Base-by-base conservation (phyloP, 139 green algal species). In the Chlorella sp. region DNA sequence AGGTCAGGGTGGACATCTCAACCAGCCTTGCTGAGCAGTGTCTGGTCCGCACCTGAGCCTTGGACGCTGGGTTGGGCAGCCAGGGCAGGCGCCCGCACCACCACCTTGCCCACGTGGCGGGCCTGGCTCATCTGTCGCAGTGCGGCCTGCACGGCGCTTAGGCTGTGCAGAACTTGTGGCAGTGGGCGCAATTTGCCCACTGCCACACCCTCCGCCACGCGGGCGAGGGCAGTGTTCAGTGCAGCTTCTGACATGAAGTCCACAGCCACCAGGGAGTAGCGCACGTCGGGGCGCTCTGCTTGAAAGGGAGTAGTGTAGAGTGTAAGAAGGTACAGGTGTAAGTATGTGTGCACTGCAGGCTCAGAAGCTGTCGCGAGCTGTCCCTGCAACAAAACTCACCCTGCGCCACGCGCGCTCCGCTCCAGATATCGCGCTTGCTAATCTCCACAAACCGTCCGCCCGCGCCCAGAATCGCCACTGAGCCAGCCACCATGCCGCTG, bases 401-500 rank as follows among this genome's bases (percentile, higher is more conserved):
- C 38, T 83, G 78, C n/a, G 78, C 78, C 41, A 83, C 78, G 16
- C 92, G 88, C 5, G 73, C 83, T 1, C 87, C 62, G 47, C 85
- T 92, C 94, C 94, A 98, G 72, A 98, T 96, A 91, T 97, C 95
- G 57, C 95, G 88, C 92, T 98, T 98, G 84, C 92, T 93, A 83
- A 98, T 97, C 89, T 98, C 95, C 70, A 96, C 91, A 84, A 97
- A 88, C 0, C 88, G 90, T 0, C 92, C 95, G 62, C 92, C 93
- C 7, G 18, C 34, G 56, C 41, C 72, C 41, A 98, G 74, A 6
- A 76, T 47, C 32, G 94, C 88, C 69, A 98, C 74, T 16, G 90
- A 95, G n/a, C 87, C 94, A 21, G 90, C 89, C 65, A 98, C 95
- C 92, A 98, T 96, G 82, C 95, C 95, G 39, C 92, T 92, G 20